Conservation (phyloP, 441 rosid species). For the Erodium trifolium region DNA sequence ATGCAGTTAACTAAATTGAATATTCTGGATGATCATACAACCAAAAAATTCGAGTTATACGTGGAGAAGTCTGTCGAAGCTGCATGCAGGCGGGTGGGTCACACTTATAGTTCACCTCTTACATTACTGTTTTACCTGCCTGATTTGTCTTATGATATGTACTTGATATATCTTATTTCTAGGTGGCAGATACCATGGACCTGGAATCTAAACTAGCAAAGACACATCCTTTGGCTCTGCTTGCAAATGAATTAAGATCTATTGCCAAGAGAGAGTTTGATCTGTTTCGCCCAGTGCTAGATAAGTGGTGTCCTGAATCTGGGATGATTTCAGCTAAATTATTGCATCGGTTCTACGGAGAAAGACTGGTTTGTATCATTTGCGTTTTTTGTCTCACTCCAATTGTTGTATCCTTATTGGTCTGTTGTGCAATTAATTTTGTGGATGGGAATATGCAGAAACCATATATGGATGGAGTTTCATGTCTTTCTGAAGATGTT, state of each 20-base stretch:
- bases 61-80: conserved; percentile 67
- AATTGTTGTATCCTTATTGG: conserved; percentile 16
- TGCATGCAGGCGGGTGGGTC: conserved; percentile 65
- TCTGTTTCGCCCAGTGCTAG: conserved; percentile 58
- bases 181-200: conserved; percentile 57
- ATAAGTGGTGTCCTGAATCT: conserved; percentile 64
- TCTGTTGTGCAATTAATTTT: conserved; percentile 14
- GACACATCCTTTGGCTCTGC: conserved; percentile 69
- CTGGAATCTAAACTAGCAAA: conserved; percentile 51
- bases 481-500: conserved; percentile 74
- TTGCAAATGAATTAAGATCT: conserved; percentile 69
- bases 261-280: conserved; percentile 71
- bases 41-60: conserved; percentile 43
- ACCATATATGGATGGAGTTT: conserved; percentile 64
- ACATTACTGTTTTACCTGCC: conserved; percentile 6
- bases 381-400: conserved; percentile 13
- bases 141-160: conserved; percentile 1
- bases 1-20: conserved; percentile 48
- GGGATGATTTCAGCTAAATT: conserved; percentile 48
- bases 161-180: conserved; percentile 20
- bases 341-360: conserved; percentile 78
- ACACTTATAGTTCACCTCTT: conserved; percentile 11
- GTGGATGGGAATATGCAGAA: conserved; percentile 38
- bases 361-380: conserved; percentile 70
- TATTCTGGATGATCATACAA: conserved; percentile 35